Evolutionary conservation across 139 green algal species (phyloP), one percentile per base, ranked within the genome.

Genomic region (Chlamydomonas sphaeroides): DNA sequence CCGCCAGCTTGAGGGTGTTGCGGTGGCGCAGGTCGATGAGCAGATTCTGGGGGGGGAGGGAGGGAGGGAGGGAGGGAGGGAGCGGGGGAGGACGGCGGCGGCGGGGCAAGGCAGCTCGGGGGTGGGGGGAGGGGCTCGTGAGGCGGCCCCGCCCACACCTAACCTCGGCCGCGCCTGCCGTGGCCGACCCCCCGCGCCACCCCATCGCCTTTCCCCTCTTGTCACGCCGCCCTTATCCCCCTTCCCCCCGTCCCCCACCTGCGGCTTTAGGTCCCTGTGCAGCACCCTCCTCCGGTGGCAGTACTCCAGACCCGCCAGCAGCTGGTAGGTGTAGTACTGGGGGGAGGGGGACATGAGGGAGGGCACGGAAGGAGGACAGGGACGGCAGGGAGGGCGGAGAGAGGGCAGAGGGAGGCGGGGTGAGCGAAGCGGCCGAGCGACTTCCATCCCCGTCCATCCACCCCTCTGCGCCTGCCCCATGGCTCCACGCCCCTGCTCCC

Each of bases 251-350:
- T 4, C 17, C 21, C 39, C 36, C 28, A 72, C 80, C 88, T 99
- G 96, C 1, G 97, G 97, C 88, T 99, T 99, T 53, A 99, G 87
- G 85, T 98, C 95, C 2, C 95, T 79, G 82, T 98, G 95, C 35
- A 98, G 79, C 4, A 98, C 87, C 20, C 92, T 78, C 35, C 85
- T 61, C 20, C 42, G 75, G 81, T 98, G 95, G 33, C 88, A 92
- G 77, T 94, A 95, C 14, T 89, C 87, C 28, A 98, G 79, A 14
- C 89, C 95, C 30, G 79, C 76, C 30, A 98, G 89, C 70, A 98
- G 89, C 81, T 98, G 95, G 78, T 93, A 95, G 51, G 95, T 88
- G 87, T 93, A 93, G 28, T 85, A 92, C 89, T 97, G 89, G 26
- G 56, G 56, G 56, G n/a, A 36, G 4, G 59, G 59, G 7, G 30